Conservation (phyloP, 2,329 filamentous ascomycete species). For the Microdochium trichocladiopsis region DNA sequence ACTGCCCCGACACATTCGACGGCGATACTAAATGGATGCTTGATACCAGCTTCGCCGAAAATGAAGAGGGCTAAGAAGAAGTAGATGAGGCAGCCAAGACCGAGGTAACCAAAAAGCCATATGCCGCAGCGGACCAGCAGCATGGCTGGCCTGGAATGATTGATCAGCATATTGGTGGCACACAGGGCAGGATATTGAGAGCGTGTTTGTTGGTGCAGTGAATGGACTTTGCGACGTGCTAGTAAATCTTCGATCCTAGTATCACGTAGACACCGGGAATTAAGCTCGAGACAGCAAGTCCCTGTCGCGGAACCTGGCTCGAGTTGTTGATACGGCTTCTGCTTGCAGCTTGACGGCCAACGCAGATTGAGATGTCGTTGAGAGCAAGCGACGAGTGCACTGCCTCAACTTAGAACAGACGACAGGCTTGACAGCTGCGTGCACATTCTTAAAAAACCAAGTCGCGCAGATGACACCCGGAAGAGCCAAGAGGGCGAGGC, state of each 20-base stretch:
- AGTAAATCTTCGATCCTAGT: too few species aligned
- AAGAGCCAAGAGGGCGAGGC: neutral
- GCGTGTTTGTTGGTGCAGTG: too few species aligned
- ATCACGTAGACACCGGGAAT: too few species aligned
- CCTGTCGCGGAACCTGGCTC: too few species aligned
- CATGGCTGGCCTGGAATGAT: slow-evolving; percentile 46
- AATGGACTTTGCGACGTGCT: too few species aligned
- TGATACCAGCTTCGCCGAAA: slow-evolving; percentile 11
- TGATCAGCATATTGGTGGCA: slow-evolving; percentile 22
- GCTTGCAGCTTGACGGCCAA: too few species aligned
- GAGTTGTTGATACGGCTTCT: too few species aligned
- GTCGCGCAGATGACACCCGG: neutral
- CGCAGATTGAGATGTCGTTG: too few species aligned
- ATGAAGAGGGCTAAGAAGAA: slow-evolving; percentile 10
- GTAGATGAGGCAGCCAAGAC: slow-evolving; percentile 9
- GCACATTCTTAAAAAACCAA: neutral
- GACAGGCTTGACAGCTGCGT: too few species aligned
- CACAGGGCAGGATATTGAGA: neutral
- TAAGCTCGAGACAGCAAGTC: too few species aligned
- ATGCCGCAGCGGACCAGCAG: slow-evolving; percentile 30
- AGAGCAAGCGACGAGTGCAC: too few species aligned
- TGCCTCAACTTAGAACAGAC: too few species aligned
- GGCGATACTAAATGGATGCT: slow-evolving; percentile 13
- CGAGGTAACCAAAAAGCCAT: slow-evolving; percentile 1
- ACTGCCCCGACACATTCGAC: slow-evolving; percentile 10